A percentile compares a stretch with the other conserved stretches of the same genome.
phyloP scores from a whole-genome alignment of 2,329 filamentous ascomycete genomes.

The Knufia fluminis region DNA sequence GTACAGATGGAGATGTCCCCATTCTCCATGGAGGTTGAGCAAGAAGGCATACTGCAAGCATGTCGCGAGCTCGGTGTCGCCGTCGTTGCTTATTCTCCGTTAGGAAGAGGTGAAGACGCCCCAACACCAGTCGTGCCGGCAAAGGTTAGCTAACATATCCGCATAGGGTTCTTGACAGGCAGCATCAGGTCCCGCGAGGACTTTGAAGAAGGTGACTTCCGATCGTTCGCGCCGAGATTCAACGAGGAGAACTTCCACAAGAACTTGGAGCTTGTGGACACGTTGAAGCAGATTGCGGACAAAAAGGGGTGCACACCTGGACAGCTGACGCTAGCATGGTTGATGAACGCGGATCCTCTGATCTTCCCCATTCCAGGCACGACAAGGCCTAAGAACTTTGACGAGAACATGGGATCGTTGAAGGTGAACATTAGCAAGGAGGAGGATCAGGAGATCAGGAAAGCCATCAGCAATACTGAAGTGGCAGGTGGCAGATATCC shows the following conservation, averaged over 20 bases:
- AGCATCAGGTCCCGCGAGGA: conserved; percentile 31
- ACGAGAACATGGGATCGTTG: conserved; percentile 22
- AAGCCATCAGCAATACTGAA: conserved; percentile 20
- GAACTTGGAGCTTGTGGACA: conserved; percentile 47
- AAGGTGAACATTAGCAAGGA: conserved; percentile 21
- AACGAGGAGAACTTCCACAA: conserved; percentile 46
- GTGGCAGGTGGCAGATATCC: conserved; percentile 22
- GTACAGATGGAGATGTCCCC: conserved; percentile 45
- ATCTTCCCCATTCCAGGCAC: conserved; percentile 25
- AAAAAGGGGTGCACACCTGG: conserved; percentile 47
- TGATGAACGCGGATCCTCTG: conserved; percentile 53
- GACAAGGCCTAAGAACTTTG: conserved; percentile 23
- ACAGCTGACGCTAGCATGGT: conserved; percentile 55
- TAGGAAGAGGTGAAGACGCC: conserved; percentile 50
- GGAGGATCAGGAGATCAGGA: conserved; percentile 28
- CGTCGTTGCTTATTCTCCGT: conserved; percentile 50
- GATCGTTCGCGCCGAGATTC: conserved; percentile 41
- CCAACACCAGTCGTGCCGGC: no score
- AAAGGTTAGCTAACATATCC: no score
- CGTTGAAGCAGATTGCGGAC: conserved; percentile 41
- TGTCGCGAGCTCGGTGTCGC: conserved; percentile 47
- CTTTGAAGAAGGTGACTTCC: conserved; percentile 39
- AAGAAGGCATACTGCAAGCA: conserved; percentile 29
- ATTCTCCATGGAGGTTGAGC: conserved; percentile 41
- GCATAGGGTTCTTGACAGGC: conserved; percentile 47